phyloP scores from a whole-genome alignment of 176 grass and related monocot species.

The Zea mays region Zm-B73-REFERENCE-NAM-5.0 NC_050105.1:133469001-133469500 shows the following conservation, averaged over 20 bases:
- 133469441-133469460: conserved; percentile 37
- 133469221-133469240: conserved; percentile 57
- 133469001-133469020: conserved; percentile 18
- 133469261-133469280: conserved; percentile 83
- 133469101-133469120: conserved; percentile 1
- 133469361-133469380: not conserved
- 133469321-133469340: conserved; percentile 94
- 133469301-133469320: conserved; percentile 99
- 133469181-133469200: conserved; percentile 39
- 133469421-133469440: conserved; percentile 12
- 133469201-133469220: conserved; percentile 47
- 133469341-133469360: conserved; percentile 69
- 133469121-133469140: not conserved
- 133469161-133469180: conserved; percentile 29
- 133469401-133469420: conserved; percentile 35
- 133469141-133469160: conserved; percentile 27
- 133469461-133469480: conserved; percentile 87
- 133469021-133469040: not conserved
- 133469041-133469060: conserved; percentile 24
- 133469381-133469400: conserved; percentile 18
- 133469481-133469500: conserved; percentile 99
- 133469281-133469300: conserved; percentile 93
- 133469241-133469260: conserved; percentile 76
- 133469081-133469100: conserved; percentile 18
- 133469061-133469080: not conserved